Conservation (phyloP, 2,329 filamentous ascomycete species). For the Fusarium sp. region DNA sequence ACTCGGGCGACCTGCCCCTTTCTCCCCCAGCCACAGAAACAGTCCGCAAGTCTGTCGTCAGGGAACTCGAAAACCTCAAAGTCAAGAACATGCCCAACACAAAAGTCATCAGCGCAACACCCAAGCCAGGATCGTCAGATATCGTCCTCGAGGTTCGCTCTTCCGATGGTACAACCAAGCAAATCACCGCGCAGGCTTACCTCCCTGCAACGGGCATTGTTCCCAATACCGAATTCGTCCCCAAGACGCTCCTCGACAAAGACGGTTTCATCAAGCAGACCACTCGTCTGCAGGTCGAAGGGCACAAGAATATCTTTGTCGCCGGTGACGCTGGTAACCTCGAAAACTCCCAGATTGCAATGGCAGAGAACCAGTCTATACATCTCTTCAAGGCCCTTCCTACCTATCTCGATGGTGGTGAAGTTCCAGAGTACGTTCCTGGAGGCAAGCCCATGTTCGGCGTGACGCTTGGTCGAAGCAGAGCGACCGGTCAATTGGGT, state of each 20-base stretch:
- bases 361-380: conserved; percentile 50
- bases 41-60: conserved; percentile 55
- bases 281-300: conserved; percentile 51
- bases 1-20: conserved; percentile 55
- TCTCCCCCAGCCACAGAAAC: conserved; percentile 47
- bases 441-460: conserved; percentile 49
- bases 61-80: conserved; percentile 57
- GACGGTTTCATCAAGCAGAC: conserved; percentile 54
- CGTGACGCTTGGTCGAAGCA: conserved; percentile 55
- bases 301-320: conserved; percentile 57
- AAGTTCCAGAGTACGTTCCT: conserved; percentile 49
- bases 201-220: conserved; percentile 60
- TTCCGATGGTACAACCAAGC: conserved; percentile 51
- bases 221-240: conserved; percentile 60
- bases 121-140: conserved; percentile 40
- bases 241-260: conserved; percentile 52
- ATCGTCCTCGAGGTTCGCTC: conserved; percentile 52
- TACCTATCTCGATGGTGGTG: conserved; percentile 48
- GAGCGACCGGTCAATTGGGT: conserved; percentile 55
- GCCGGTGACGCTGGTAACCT: conserved; percentile 59
- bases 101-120: conserved; percentile 50
- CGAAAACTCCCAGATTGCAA: conserved; percentile 50
- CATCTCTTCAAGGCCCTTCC: conserved; percentile 53
- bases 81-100: conserved; percentile 57
- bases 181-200: conserved; percentile 58